Evolutionary conservation across 2,329 filamentous ascomycete species (phyloP).

Genomic region (Coniochaeta prunicola): DNA sequence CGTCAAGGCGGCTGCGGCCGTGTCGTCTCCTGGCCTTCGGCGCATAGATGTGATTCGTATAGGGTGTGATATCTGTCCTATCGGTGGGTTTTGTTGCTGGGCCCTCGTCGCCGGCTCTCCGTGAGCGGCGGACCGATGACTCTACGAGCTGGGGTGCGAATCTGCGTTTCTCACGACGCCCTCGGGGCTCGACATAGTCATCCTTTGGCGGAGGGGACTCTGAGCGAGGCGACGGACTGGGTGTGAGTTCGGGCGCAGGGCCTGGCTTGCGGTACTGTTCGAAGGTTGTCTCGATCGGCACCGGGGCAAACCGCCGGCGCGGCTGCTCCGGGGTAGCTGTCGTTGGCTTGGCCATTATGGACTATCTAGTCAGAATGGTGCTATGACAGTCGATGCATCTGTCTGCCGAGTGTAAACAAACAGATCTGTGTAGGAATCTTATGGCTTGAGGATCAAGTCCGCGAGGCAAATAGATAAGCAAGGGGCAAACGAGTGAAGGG

Average conservation of each 20-base stretch:
- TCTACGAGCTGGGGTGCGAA: constrained; percentile 80
- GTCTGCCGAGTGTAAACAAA: background rate
- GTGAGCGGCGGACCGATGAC: constrained; percentile 60
- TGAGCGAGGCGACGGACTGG: constrained; percentile 49
- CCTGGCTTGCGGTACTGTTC: constrained; percentile 44
- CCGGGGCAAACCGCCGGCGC: constrained; percentile 56
- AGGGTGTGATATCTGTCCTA: constrained; percentile 65
- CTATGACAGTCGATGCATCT: background rate
- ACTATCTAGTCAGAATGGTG: background rate
- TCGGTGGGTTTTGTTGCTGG: constrained; percentile 58
- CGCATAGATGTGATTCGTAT: constrained; percentile 55
- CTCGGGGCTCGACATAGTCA: background rate
- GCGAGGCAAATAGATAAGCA: background rate
- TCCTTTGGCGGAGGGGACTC: constrained; percentile 20
- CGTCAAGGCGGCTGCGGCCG: constrained; percentile 23
- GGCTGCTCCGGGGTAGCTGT: constrained; percentile 25
- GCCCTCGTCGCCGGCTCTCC: constrained; percentile 56
- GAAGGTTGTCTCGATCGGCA: constrained; percentile 66
- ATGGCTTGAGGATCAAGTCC: background rate
- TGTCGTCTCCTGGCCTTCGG: constrained; percentile 34
- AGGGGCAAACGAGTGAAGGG: background rate
- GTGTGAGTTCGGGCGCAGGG: constrained; percentile 40
- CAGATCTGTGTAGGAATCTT: background rate
- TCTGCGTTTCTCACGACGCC: constrained; percentile 26
- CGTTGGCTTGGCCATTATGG: constrained; percentile 27